Base-by-base conservation (phyloP, 2,329 filamentous ascomycete genomes). In the Trichophyton schoenleinii region DNA sequence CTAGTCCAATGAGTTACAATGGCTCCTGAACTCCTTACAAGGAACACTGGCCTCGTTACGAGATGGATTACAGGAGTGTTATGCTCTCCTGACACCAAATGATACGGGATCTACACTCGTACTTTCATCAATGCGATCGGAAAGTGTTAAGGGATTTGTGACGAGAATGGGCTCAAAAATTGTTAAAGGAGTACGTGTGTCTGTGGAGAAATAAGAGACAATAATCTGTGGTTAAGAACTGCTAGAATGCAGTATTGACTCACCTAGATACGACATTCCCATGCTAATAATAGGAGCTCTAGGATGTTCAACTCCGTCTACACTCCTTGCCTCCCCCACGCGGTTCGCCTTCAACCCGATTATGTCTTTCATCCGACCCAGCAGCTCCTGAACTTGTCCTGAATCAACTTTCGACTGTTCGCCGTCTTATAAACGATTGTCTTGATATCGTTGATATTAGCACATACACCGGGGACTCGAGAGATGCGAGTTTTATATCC, bases 121-220 rank as follows among this genome's bases (percentile, higher is more conserved):
- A 34, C 81, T 99, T 66, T 94, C 88, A 64, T 95, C 91, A 13
- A 82, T 87, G 61, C 84, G 91, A 61, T 92, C 89, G 61, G 94
- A 99, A 77, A 85, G 83, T 66, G 85, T 97, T 64, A 99, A 99
- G 74, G 94, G 94, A 18, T 89, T 90, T 68, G 84, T 97, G 63
- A 97, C 92, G 0, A 84, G 94, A 60, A 84, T 95, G 41, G 94
- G 94, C 44, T 89, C 89, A n/a, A 85, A 87, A 59, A 87, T 99
- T 65, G 87, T 95, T 65, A 96, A 95, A 73, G 92, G 91, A 66
- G 89, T 91, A 79, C 68, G 86, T 80, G 15, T 58, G 1, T 25
- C 6, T 20, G 13, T 31, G 49, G 5, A n/a, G 28, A 53, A 13
- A n/a, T 25, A 5, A 8, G 13, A 48, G n/a, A 48, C 22, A 1